Base-by-base conservation (phyloP, 371 early-diverging fungal genomes). In the Umbelopsis sp. region DNA sequence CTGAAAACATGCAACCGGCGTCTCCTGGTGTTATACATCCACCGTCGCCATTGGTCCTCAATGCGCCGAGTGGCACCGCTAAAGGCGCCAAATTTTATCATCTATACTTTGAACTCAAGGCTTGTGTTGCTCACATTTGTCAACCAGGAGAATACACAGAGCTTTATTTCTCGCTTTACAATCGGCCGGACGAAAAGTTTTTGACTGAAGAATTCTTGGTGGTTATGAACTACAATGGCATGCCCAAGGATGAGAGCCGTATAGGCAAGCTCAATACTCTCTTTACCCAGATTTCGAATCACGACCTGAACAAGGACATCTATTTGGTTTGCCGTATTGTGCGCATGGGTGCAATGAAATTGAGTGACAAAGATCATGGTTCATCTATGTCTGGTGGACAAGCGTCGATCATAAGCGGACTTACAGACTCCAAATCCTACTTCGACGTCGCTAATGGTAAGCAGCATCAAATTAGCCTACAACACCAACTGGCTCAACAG, bases 141-240 rank as follows among this genome's bases (percentile, higher is more conserved):
- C 80, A 84, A 25, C 80, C 80, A n/a, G 89, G 89, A 2, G 89
- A 89, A 69, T 81, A 70, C 22, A 78, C 85, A 0, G 92, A 93
- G 63, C 79, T 91, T 20, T 79, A 83, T n/a, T 91, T 92, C 73
- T 78, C 85, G 8, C 69, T 93, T 1, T 93, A 88, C 71, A 84
- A 85, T 51, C 71, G 76, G 44, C 62, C 71, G 0, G 87, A 87
- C 44, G 65, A 63, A 4, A 77, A 78, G n/a, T 80, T 84, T 64
- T 25, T 93, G 3, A 85, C 90, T 10, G 94, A 93, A 65, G 87
- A 88, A 37, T 92, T 85, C 70, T 63, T 82, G 0, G 83, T 91
- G 16, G 66, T 75, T 0, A 73, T 90, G 16, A 86, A 82, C 48
- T 79, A 80, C 68, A 82, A 86, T 50, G 89, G 87, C 24, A 85